phyloP scores from a whole-genome alignment of 2,329 filamentous ascomycete genomes.

The Leptographium radiaticola region DNA sequence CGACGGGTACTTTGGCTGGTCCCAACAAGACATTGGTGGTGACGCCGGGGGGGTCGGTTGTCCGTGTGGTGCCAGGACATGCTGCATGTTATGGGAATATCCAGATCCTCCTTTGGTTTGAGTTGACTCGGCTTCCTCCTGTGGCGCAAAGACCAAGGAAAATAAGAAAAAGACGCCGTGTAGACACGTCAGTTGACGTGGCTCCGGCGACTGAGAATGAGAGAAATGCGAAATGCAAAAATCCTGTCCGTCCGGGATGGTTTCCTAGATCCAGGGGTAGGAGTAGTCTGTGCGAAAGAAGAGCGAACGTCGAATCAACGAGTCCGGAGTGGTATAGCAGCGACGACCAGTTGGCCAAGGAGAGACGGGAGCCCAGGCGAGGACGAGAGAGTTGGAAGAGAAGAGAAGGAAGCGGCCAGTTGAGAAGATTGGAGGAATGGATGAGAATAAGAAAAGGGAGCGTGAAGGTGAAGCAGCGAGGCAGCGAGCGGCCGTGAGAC shows the following conservation, averaged over 20 bases:
- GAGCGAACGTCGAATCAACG: conserved; percentile 10
- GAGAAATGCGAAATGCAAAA: neutral
- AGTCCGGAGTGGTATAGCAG: conserved; percentile 4
- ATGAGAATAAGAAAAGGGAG: neutral
- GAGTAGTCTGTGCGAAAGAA: neutral
- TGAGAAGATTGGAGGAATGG: neutral
- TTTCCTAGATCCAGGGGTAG: conserved; percentile 12
- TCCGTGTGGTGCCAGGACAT: conserved; percentile 39
- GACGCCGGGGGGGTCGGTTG: conserved; percentile 46
- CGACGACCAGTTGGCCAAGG: neutral
- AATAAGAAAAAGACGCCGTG: neutral
- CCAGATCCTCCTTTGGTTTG: conserved; percentile 7
- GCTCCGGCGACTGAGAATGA: neutral
- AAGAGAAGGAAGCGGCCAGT: neutral
- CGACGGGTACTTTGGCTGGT: conserved; percentile 31
- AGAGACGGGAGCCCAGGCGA: neutral
- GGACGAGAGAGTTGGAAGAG: conserved; percentile 1
- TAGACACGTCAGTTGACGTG: neutral
- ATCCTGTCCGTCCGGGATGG: neutral
- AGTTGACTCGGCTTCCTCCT: neutral
- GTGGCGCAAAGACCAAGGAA: neutral
- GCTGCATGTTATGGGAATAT: conserved; percentile 39
- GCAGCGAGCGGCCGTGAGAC: neutral
- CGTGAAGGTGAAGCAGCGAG: neutral
- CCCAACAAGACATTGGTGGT: conserved; percentile 31